A percentile compares a stretch with the other conserved stretches of the same genome.
These are phyloP conservation scores for Solanum hybrid DNA, from an alignment of 305 asterid species.

Conservation along the genomic window DNA sequence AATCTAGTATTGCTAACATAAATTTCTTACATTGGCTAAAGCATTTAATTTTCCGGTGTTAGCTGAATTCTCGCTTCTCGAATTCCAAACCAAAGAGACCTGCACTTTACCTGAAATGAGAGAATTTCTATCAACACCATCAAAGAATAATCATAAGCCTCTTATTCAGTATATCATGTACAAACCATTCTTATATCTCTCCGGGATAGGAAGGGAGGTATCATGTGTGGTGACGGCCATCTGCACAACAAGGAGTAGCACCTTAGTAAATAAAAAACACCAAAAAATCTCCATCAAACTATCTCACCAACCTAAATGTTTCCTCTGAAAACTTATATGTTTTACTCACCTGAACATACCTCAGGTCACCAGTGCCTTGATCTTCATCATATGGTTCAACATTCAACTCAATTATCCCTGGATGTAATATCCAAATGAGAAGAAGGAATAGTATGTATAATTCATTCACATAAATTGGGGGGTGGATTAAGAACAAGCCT, in stretches of 20 bases:
- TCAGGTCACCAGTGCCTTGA: constrained; percentile 69
- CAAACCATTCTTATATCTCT: constrained; percentile 78
- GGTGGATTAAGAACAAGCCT: constrained; percentile 30
- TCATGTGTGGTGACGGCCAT: constrained; percentile 83
- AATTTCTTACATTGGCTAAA: constrained; percentile 56
- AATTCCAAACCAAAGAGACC: constrained; percentile 88
- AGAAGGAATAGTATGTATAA: not conserved
- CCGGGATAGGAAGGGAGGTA: constrained; percentile 68
- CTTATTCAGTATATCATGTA: not conserved
- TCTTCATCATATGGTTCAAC: constrained; percentile 84
- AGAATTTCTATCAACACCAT: not conserved
- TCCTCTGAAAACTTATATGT: not conserved
- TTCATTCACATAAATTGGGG: not conserved
- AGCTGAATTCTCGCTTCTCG: constrained; percentile 65
- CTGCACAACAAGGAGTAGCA: constrained; percentile 27
- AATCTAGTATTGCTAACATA: not conserved
- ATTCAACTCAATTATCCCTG: constrained; percentile 57
- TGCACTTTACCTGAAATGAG: constrained; percentile 72
- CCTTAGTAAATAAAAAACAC: not conserved
- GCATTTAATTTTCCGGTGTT: constrained; percentile 48
- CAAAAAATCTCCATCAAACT: not conserved
- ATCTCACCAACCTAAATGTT: not conserved
- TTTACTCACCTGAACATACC: constrained; percentile 72
- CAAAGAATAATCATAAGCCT: not conserved
- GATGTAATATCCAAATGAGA: not conserved